Evolutionary conservation across 2,329 filamentous ascomycete genomes (phyloP), one percentile per base, ranked within the genome.

Genomic region (Apiospora malaysiana): DNA sequence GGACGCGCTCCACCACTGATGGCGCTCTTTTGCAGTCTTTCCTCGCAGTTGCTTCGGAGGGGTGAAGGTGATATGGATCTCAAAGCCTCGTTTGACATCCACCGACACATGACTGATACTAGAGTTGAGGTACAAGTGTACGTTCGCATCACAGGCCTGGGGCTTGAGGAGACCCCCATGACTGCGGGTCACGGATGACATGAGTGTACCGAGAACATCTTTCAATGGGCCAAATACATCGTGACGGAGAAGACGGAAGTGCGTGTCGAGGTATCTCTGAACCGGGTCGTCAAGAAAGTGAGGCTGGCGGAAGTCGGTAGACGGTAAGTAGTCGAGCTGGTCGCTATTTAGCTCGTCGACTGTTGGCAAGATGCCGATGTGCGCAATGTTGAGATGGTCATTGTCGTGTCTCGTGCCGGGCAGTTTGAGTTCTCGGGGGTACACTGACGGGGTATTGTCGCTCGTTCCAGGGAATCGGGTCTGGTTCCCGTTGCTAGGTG

Each of bases 181-280:
- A 25, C 73, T 68, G 37, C 71, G 78, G n/a, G 83, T 76, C 2
- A 73, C 71, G 5, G 27, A 37, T 5, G 83, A 76, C 16, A 85
- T 77, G 67, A 85, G 79, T 27, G 81, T 73, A 46, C 81, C 80
- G 2, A 87, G 82, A 0, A 82, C 82, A 72, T 88, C 85, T 56
- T 86, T 81, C 7, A 90, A 79, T 71, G 87, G 84, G 0, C 86
- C 86, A 2, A 89, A 79, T 0, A 84, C 87, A 73, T 90, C 87
- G 76, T 89, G 85, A 2, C 88, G 82, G 1, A 89, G 76, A 0
- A 90, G 82, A 18, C 88, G 83, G 68, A 90, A 90, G 68, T 89
- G 84, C 70, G 84, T 80, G 75, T 90, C 87, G 0, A 90, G 76
- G 10, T 59, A 59, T n/a, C 51, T 9, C 1, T 87, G 81, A 2